phyloP scores from a whole-genome alignment of 257 asterid species.

The Plectranthus barbatus region DNA sequence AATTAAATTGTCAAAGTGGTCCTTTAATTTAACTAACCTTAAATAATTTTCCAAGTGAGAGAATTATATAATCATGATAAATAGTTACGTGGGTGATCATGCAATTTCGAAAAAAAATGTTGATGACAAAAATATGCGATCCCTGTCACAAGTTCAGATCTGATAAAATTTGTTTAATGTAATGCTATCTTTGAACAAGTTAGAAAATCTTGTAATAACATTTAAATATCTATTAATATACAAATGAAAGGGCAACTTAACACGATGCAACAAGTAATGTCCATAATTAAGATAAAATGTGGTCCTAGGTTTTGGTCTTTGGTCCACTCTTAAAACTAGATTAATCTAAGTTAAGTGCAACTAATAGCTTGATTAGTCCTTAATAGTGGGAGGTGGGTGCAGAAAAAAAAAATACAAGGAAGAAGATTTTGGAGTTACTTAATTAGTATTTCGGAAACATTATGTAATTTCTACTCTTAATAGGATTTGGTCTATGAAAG shows the following conservation, averaged over 20 bases:
- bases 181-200: constrained; percentile 6
- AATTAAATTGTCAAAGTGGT: too few relatives aligned
- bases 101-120: neutral
- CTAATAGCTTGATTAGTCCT: neutral
- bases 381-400: neutral
- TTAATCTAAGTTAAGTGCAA: neutral
- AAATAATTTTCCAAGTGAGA: too few relatives aligned
- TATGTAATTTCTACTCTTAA: too few relatives aligned
- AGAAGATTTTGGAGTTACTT: neutral
- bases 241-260: neutral
- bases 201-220: neutral
- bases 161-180: neutral
- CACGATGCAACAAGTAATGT: neutral
- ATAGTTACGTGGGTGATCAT: neutral
- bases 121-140: neutral
- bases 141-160: constrained; percentile 1
- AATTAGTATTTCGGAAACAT: neutral
- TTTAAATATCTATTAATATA: neutral
- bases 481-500: too few relatives aligned
- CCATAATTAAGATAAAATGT: neutral
- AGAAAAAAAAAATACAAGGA: neutral
- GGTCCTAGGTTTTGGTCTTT: constrained; percentile 3
- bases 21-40: too few relatives aligned
- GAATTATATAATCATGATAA: neutral
- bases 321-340: neutral